Conservation (phyloP, 176 grass and related monocot genomes). For the sorghum (Sorghum bicolor) region DNA sequence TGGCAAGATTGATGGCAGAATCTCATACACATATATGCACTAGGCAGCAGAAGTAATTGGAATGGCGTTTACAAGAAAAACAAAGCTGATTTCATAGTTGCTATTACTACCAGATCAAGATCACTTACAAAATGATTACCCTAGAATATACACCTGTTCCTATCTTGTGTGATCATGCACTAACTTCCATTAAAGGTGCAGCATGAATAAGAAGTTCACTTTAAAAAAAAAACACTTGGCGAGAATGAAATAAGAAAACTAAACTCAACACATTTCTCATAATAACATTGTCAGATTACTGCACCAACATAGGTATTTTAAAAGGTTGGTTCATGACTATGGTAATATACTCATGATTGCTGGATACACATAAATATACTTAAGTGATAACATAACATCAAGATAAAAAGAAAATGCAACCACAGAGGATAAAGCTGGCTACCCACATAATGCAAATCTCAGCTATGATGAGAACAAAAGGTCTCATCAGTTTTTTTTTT, state of each 20-base stretch:
- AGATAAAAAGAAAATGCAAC: background rate
- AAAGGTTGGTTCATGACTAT: background rate
- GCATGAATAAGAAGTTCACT: background rate
- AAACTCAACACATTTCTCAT: slow-evolving; percentile 4
- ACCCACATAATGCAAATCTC: background rate
- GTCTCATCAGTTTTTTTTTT: background rate
- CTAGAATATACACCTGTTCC: background rate
- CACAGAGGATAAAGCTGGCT: background rate
- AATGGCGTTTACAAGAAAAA: background rate
- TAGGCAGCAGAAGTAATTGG: background rate
- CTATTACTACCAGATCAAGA: background rate
- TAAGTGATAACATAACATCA: slow-evolving; percentile 14
- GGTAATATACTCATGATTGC: background rate
- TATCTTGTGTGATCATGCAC: background rate
- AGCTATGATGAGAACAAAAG: background rate
- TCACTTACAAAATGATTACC: background rate
- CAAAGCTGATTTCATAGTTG: background rate
- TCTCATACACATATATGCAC: background rate
- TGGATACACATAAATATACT: background rate
- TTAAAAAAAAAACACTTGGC: background rate
- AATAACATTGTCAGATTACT: background rate
- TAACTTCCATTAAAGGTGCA: background rate
- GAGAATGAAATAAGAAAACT: background rate
- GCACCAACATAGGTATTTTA: background rate
- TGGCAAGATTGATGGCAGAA: slow-evolving; percentile 12